phyloP scores from a whole-genome alignment of 1,284 basidiomycete genomes.

The Cutaneotrichosporon sp. region DNA sequence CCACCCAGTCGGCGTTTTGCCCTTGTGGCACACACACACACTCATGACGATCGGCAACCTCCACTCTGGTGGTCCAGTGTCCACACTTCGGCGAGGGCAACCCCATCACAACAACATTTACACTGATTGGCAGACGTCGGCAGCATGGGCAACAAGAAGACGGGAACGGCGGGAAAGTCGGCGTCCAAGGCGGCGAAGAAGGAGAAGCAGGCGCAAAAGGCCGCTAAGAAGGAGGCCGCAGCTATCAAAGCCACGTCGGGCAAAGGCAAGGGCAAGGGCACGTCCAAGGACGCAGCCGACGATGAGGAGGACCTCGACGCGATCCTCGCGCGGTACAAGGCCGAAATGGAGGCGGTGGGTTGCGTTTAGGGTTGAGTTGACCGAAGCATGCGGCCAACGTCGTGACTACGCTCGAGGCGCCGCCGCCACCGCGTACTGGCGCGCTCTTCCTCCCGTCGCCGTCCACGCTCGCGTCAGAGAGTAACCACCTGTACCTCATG shows the following conservation, averaged over 20 bases:
- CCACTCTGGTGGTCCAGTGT: slow-evolving; percentile 15
- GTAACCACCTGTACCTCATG: slow-evolving; percentile 73
- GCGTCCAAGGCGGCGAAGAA: slow-evolving; percentile 66
- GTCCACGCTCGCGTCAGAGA: slow-evolving; percentile 50
- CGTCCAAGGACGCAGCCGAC: slow-evolving; percentile 54
- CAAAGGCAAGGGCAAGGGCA: slow-evolving; percentile 34
- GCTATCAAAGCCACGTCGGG: slow-evolving; percentile 46
- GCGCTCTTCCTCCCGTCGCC: slow-evolving; percentile 71
- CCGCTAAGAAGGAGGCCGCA: slow-evolving; percentile 65
- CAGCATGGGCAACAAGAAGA: slow-evolving; percentile 22
- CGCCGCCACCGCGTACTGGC: slow-evolving; percentile 72
- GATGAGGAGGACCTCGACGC: slow-evolving; percentile 72
- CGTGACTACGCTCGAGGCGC: slow-evolving; percentile 38
- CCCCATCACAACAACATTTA: not conserved
- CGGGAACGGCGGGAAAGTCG: slow-evolving; percentile 45
- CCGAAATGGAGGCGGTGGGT: slow-evolving; percentile 20
- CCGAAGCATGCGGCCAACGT: slow-evolving; percentile 70
- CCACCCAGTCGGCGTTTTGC: not conserved
- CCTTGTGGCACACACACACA: not conserved
- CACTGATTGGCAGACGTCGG: no score
- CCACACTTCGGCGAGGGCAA: not conserved
- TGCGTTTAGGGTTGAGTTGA: slow-evolving; percentile 71
- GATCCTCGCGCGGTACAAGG: slow-evolving; percentile 58
- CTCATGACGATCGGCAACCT: slow-evolving; percentile 7
- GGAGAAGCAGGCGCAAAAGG: slow-evolving; percentile 53